Conservation (phyloP, 768 basidiomycete genomes). For the Fomitopsis serialis region DNA sequence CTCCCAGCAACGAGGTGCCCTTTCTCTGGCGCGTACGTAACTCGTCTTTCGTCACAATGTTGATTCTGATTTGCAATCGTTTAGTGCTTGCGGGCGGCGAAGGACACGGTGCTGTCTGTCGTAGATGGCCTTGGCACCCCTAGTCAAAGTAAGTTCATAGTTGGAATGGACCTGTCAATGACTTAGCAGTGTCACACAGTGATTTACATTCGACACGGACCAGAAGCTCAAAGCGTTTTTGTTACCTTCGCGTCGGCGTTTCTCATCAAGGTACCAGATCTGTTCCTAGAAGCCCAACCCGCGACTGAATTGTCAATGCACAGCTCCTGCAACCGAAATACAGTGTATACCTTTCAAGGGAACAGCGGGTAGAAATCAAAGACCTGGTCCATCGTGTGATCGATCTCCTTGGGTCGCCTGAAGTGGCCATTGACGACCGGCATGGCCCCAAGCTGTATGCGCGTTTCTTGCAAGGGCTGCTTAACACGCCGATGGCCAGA, state of each 20-base stretch:
- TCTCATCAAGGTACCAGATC: constrained; percentile 58
- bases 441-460: constrained; percentile 81
- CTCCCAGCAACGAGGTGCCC: constrained; percentile 21
- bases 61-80: not conserved
- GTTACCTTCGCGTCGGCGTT: constrained; percentile 79
- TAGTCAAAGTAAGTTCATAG: constrained; percentile 11
- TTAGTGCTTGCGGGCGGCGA: constrained; percentile 20
- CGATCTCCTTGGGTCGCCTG: constrained; percentile 60
- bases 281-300: not conserved
- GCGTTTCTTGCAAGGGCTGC: constrained; percentile 67
- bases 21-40: constrained; percentile 21
- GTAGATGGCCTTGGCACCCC: constrained; percentile 24
- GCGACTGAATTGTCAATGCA: not conserved
- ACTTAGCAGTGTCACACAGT: constrained; percentile 27
- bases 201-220: constrained; percentile 62
- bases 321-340: constrained; percentile 80
- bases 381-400: constrained; percentile 59
- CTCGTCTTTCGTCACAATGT: not conserved
- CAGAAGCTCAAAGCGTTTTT: constrained; percentile 77
- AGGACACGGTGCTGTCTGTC: constrained; percentile 24
- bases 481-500: constrained; percentile 33
- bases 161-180: not conserved
- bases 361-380: constrained; percentile 59
- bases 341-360: constrained; percentile 48
- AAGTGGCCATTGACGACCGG: constrained; percentile 73